Evolutionary conservation across 148 eudicot genomes (phyloP).

Genomic region (Silene uniflora): DNA sequence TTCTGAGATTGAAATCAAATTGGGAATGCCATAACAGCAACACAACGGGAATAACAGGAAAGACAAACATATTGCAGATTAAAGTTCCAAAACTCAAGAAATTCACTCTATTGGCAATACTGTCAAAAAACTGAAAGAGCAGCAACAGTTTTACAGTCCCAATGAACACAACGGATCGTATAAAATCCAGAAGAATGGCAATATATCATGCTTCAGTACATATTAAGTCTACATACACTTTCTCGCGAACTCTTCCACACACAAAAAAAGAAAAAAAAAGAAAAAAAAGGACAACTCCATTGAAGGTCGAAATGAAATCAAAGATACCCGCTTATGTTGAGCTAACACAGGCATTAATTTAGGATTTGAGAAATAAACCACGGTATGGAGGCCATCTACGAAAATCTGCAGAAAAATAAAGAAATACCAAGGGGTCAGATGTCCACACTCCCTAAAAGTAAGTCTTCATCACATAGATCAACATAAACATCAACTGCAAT

Average conservation of each 20-base stretch:
- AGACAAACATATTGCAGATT: background rate
- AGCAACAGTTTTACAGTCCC: background rate
- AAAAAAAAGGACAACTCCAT: slow-evolving; percentile 6
- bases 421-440: background rate
- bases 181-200: background rate
- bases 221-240: background rate
- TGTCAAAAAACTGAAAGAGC: slow-evolving; percentile 4
- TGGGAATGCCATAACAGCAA: background rate
- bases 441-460: background rate
- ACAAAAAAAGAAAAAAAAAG: background rate
- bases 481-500: background rate
- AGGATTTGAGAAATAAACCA: slow-evolving; percentile 7
- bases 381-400: slow-evolving; percentile 9
- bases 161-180: background rate
- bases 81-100: background rate
- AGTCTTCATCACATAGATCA: background rate
- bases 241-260: background rate
- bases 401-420: slow-evolving; percentile 16
- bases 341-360: slow-evolving; percentile 7
- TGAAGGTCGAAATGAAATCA: background rate
- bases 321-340: slow-evolving; percentile 7
- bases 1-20: too few relatives aligned
- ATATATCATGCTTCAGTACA: slow-evolving; percentile 2
- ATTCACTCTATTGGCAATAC: background rate
- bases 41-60: background rate